Evolutionary conservation across 805 yeast species (phyloP), one percentile per base, ranked within the genome.

Genomic region (Candida nonsorbophila): DNA sequence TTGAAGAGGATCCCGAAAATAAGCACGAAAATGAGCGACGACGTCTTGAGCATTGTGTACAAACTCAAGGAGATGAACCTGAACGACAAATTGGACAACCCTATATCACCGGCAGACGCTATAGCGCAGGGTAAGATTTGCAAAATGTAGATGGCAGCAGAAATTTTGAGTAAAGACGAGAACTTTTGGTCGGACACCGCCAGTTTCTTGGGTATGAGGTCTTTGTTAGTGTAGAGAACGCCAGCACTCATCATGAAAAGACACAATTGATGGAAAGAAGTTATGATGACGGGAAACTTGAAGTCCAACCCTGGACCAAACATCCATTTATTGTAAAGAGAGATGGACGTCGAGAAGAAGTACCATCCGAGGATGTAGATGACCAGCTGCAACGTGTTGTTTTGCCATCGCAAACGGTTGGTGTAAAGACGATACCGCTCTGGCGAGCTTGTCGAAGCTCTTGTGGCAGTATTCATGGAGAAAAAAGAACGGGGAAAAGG

Each of bases 241-340:
- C 52, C 23, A 4, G 68, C 51, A 29, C 90, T 72, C 20, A 83
- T 47, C 24, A 62, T 31, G 34, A 83, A 62, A 24, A 86, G 71
- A 26, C 81, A 72, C 16, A 80, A 48, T 58, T 92, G 97, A 58
- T 92, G 98, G 43, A 79, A 69, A 4, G 88, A 67, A 0, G 98
- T 92, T 30, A 88, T 75, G 16, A 88, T 58, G 14, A 92, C 72
- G 2, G 98, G 98, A 49, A 77, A 92, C 18, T 76, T 73, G 45
- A 92, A 80, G 48, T 84, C 75, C 32, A 88, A 62, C 12, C 85
- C 82, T 7, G 72, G 67, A 22, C 90, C 88, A 61, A 90, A 92
- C 97, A 90, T 90, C 97, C 97, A 87, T 60, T 88, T 88, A 65
- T 92, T 92, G 61, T 90, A 92, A 17, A 84, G 55, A 6, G 88